Evolutionary conservation across 2,329 filamentous ascomycete genomes (phyloP), one percentile per base, ranked within the genome.

Genomic region (Amylocarpus encephaloides): DNA sequence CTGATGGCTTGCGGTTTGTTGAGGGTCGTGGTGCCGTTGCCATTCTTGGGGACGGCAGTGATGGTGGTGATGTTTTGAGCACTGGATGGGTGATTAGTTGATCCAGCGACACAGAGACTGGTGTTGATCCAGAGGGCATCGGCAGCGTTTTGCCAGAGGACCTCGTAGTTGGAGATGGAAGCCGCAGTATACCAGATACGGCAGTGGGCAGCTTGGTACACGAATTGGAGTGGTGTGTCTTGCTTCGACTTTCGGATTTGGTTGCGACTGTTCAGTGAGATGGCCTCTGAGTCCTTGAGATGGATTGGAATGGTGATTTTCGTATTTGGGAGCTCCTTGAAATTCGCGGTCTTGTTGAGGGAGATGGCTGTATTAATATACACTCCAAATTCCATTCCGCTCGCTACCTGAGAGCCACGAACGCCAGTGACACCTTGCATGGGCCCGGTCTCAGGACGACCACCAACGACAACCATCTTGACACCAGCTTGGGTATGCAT

Each of bases 131-230:
- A 73, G 0, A 64, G 60, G 2, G 66, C 61, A 2, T 65, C 61
- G 1, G 61, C 61, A 15, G 68, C 70, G 30, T 64, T 67, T 15
- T 62, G 65, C 80, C 80, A 83, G 22, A 76, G 59, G 18, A 63
- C 65, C 2, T 67, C 67, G 5, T 75, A 70, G 46, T 78, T 70
- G 5, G 70, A 61, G 32, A 76, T 62, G 61, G 77, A 79, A 3
- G 70, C 64, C 13, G 68, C 60, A 5, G 79, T 79, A 52, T 76
- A 82, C 59, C 74, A 83, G 12, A 83, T 62, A 2, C 78, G 70
- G 56, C 80, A 84, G 55, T 79, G 75, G 1, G 80, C 77, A 1
- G 78, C 72, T 53, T 81, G 73, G 54, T 82, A 80, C 3, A 75
- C 63, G 59, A 84, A 84, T 57, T 84, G 80, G 15, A 76, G 63